Conservation (phyloP, 1,139 yeast species). For the Keqinozyma sinolaborantium region DNA sequence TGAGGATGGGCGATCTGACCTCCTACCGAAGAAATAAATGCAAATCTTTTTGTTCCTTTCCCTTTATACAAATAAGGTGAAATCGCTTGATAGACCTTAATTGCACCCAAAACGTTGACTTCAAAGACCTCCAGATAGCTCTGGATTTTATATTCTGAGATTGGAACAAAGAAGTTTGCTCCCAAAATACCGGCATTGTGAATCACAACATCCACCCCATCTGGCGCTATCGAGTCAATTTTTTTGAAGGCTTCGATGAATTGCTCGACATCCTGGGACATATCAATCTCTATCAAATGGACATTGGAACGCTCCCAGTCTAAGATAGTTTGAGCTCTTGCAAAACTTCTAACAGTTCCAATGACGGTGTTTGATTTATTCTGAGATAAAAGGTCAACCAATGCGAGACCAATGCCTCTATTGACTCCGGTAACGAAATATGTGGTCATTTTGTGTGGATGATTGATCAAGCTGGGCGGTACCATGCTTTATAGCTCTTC, state of each 20-base stretch:
- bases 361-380: constrained; percentile 17
- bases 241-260: constrained; percentile 1
- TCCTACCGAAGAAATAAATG: constrained; percentile 4
- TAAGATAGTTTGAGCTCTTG: constrained; percentile 3
- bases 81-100: constrained; percentile 7
- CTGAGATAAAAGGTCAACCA: constrained; percentile 6
- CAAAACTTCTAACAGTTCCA: constrained; percentile 20
- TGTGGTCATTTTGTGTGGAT: too few relatives aligned
- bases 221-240: constrained; percentile 1
- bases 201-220: constrained; percentile 4
- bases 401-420: constrained; percentile 20
- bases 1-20: not conserved
- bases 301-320: constrained; percentile 1
- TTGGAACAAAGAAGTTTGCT: not conserved
- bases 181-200: constrained; percentile 2
- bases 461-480: too few relatives aligned
- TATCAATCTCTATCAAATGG: constrained; percentile 4
- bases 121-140: constrained; percentile 2
- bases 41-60: constrained; percentile 3
- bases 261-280: not conserved
- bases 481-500: too few relatives aligned
- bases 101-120: constrained; percentile 5
- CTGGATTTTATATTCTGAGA: constrained; percentile 1
- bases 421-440: constrained; percentile 18
- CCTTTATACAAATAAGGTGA: constrained; percentile 6